Base-by-base conservation (phyloP, 2,329 filamentous ascomycete genomes). In the Fusarium kyushuense region DNA sequence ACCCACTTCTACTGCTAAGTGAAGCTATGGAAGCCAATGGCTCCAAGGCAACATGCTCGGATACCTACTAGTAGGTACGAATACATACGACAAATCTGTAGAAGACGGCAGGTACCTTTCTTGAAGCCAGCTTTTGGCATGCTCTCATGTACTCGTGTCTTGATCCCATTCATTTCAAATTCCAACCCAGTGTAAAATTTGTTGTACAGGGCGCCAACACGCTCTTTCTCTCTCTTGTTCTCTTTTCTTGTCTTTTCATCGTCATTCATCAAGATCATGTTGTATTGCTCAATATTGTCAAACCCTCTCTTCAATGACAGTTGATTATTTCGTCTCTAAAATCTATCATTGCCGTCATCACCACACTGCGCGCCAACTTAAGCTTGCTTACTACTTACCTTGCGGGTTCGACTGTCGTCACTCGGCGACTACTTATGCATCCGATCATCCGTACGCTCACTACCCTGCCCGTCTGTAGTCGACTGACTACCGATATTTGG, bases 81-180 rank as follows among this genome's bases (percentile, higher is more conserved):
- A 45, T 30, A 45, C n/a, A 29, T 19, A 21, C 42, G 19, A 30
- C 12, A 45, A n/a, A 30, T 10, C 17, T 10, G n/a, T 30, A 45
- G 11, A n/a, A 30, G 41, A n/a, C 19, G 13, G 27, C 11, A 29
- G 14, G 42, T 45, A 30, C 23, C 17, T 38, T 36, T 35, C 32
- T 17, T 16, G 32, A 36, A 23, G 53, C 33, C 46, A 64, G 53
- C 25, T 40, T 63, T 63, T 43, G 52, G 30, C 48, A 40, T 36
- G 32, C 61, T 27, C 54, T 43, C 47, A 17, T 21, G 10, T 33
- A 25, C 11, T 30, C 36, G n/a, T 63, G 30, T 36, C 65, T 48
- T 46, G 63, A 38, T 64, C 66, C 54, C 36, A 47, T 63, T 52
- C 62, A 70, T 63, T 70, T 54, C 57, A 60, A 51, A 42, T 49